Conservation (phyloP, 257 asterid species). For the Lycium barbarum region DNA sequence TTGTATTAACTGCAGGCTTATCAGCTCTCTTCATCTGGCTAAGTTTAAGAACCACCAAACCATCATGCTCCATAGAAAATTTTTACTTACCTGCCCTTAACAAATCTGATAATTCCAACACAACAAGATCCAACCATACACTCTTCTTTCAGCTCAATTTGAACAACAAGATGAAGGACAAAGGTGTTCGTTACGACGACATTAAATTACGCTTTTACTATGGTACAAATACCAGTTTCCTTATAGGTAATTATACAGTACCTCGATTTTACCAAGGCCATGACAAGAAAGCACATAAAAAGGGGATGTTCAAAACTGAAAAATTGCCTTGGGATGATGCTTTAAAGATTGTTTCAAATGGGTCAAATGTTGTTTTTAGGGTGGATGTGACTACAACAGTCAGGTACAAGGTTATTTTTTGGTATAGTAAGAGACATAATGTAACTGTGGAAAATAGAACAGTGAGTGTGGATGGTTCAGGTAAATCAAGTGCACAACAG, state of each 20-base stretch:
- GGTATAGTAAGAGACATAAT: slow-evolving; percentile 51
- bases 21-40: slow-evolving; percentile 90
- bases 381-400: slow-evolving; percentile 66
- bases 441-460: slow-evolving; percentile 47
- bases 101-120: slow-evolving; percentile 40
- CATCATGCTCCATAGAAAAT: slow-evolving; percentile 56
- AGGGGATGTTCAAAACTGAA: slow-evolving; percentile 33
- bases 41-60: slow-evolving; percentile 71
- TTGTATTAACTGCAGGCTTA: slow-evolving; percentile 76
- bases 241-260: slow-evolving; percentile 54
- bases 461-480: slow-evolving; percentile 58
- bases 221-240: slow-evolving; percentile 37
- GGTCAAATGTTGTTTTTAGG: slow-evolving; percentile 52
- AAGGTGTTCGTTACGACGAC: slow-evolving; percentile 66
- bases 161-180: slow-evolving; percentile 68
- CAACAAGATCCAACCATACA: slow-evolving; percentile 52
- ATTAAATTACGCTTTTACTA: slow-evolving; percentile 50
- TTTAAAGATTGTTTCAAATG: slow-evolving; percentile 40
- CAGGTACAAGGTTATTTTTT: slow-evolving; percentile 61
- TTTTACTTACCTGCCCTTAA: slow-evolving; percentile 70
- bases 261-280: slow-evolving; percentile 78
- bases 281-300: slow-evolving; percentile 51
- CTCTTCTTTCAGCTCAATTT: slow-evolving; percentile 61
- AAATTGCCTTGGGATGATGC: slow-evolving; percentile 73
- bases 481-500: slow-evolving; percentile 55